Conservation (phyloP, 345 rosid species). For the Erysimum cheiranthoides region DNA sequence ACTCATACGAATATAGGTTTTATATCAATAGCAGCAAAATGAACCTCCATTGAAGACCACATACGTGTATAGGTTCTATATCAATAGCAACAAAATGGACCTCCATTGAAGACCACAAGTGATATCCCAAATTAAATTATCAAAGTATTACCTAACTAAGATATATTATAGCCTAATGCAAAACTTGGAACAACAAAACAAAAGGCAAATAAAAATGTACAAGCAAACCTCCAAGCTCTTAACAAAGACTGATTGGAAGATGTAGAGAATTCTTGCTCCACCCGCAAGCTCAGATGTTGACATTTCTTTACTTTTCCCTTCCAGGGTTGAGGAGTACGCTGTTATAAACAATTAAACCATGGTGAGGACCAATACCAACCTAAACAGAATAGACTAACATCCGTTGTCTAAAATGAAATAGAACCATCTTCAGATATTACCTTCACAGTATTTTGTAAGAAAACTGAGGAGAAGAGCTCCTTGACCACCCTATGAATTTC, state of each 20-base stretch:
- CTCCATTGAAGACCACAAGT: conserved; percentile 10
- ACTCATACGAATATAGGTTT: not conserved
- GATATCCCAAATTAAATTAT: conserved; percentile 1
- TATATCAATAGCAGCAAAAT: conserved; percentile 3
- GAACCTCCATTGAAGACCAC: not conserved
- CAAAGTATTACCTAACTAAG: conserved; percentile 8
- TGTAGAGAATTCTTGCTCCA: conserved; percentile 92
- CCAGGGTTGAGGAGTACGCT: conserved; percentile 88
- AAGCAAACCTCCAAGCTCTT: conserved; percentile 84
- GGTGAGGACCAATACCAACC: conserved; percentile 14
- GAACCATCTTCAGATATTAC: conserved; percentile 48
- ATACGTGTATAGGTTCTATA: not conserved
- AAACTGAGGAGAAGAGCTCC: conserved; percentile 88
- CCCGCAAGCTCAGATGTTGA: conserved; percentile 91
- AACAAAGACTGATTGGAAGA: conserved; percentile 90
- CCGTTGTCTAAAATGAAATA: not conserved
- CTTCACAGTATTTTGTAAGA: conserved; percentile 86
- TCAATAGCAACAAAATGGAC: conserved; percentile 10
- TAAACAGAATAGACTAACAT: conserved; percentile 7
- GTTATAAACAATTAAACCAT: conserved; percentile 43
- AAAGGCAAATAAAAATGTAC: conserved; percentile 6
- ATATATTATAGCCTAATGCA: conserved; percentile 5
- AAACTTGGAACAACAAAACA: conserved; percentile 12
- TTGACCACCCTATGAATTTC: conserved; percentile 72
- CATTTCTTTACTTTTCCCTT: conserved; percentile 95